Evolutionary conservation across 2,329 filamentous ascomycete genomes (phyloP), one percentile per base, ranked within the genome.

Genomic region (Calonectria pteridis): DNA sequence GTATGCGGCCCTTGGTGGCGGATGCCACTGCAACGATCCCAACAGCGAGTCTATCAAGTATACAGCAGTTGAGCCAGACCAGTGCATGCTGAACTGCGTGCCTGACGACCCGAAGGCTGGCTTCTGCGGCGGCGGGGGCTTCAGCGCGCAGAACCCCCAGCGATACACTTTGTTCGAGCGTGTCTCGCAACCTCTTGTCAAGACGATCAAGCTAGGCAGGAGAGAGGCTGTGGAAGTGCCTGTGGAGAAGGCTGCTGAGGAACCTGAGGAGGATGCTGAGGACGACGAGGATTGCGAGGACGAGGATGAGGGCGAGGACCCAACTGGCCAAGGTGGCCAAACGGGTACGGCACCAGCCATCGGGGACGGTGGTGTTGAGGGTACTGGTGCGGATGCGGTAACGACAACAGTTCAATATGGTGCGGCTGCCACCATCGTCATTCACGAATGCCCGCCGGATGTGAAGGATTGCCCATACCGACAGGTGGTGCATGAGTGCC

Each of bases 21-120:
- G 67, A 14, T 83, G 82, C 65, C 70, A 73, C 70, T 82, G 81
- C 73, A 66, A 77, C 18, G 71, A 76, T 5, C 53, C 75, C 0
- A 16, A 67, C 43, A 16, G 29, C 14, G 51, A 69, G 3, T 46
- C 59, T 9, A 65, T 72, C 29, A 66, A 67, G 18, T 74, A 72
- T 6, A 67, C 71, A 2, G 18, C 76, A 1, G 69, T 81, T 7
- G 77, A 80, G 10, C 77, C 80, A 9, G 26, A 63, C 1, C 68
- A 69, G 31, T 84, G 82, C 69, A 64, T 51, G 11, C 23, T 51
- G 3, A 66, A 65, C 2, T 83, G 82, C n/a, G 62, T 73, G 4
- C 33, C 69, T 1, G 76, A 53, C 2, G 75, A 80, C 29, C 37
- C 63, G 5, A 43, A 16, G 0, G 66, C 68, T 9, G 81, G 82